phyloP scores from a whole-genome alignment of 1,139 yeast genomes.

The Wickerhamomyces sp. region DNA sequence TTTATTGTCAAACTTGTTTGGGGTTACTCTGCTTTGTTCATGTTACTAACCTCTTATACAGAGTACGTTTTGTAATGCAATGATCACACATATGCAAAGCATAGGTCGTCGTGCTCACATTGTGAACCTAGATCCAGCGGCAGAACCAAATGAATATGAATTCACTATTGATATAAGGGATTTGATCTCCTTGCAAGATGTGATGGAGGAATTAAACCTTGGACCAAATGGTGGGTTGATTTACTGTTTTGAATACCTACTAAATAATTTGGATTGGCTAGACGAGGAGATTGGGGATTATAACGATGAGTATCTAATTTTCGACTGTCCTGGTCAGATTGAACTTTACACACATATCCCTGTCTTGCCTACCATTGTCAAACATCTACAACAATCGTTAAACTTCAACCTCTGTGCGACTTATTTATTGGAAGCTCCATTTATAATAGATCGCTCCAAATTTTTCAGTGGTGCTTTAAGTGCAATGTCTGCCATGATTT shows the following conservation, averaged over 20 bases:
- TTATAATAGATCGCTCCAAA: conserved; percentile 82
- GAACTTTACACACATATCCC: conserved; percentile 95
- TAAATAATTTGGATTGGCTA: conserved; percentile 91
- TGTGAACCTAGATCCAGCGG: conserved; percentile 96
- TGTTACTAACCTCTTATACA: conserved; percentile 15
- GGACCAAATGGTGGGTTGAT: conserved; percentile 96
- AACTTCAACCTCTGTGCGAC: conserved; percentile 90
- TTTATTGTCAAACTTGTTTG: too few species aligned
- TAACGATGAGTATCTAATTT: conserved; percentile 87
- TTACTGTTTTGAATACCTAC: conserved; percentile 85
- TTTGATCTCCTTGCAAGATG: conserved; percentile 85
- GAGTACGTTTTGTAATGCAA: conserved; percentile 84
- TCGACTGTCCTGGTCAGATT: conserved; percentile 98
- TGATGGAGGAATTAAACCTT: conserved; percentile 90
- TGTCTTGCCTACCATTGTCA: conserved; percentile 80
- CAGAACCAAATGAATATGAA: conserved; percentile 87
- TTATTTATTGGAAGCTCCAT: conserved; percentile 89
- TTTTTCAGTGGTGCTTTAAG: conserved; percentile 93
- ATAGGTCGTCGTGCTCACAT: conserved; percentile 91
- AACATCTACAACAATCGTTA: conserved; percentile 71
- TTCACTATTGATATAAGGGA: conserved; percentile 92
- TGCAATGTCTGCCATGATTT: conserved; percentile 98
- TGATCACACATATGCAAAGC: conserved; percentile 83
- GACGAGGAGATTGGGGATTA: conserved; percentile 93
- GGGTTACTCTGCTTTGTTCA: neutral